These are phyloP conservation scores for Fusarium phyllophilum DNA, from an alignment of 2,329 filamentous ascomycete species.

Conservation along the genomic window DNA sequence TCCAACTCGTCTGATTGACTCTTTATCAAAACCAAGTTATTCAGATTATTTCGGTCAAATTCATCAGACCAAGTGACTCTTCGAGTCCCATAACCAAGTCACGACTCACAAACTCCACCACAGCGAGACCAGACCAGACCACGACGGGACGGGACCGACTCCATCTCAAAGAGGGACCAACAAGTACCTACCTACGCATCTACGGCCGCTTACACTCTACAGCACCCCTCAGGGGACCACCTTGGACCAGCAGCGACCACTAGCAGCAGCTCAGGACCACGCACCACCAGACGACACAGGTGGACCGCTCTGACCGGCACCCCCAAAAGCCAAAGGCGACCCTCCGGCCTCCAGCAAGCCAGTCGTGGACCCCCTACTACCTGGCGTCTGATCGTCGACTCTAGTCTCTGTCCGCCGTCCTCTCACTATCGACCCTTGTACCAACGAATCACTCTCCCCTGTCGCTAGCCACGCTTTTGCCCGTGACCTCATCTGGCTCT, in stretches of 20 bases:
- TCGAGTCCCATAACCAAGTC: conserved; percentile 33
- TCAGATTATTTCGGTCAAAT: conserved; percentile 9
- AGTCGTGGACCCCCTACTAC: conserved; percentile 37
- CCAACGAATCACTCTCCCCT: conserved; percentile 40
- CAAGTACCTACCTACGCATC: conserved; percentile 20
- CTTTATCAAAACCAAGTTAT: conserved; percentile 11
- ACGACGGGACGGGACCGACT: conserved; percentile 25
- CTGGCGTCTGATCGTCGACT: conserved; percentile 44
- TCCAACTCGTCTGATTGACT: conserved; percentile 18
- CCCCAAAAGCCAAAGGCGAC: conserved; percentile 37
- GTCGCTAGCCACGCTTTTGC: conserved; percentile 34
- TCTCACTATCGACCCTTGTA: conserved; percentile 28
- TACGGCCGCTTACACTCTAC: conserved; percentile 24
- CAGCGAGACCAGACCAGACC: conserved; percentile 14
- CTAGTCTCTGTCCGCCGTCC: conserved; percentile 31
- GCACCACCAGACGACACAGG: conserved; percentile 40
- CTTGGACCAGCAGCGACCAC: conserved; percentile 36
- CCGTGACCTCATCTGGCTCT: conserved; percentile 45
- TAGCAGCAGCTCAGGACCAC: conserved; percentile 34
- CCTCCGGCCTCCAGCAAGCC: conserved; percentile 17
- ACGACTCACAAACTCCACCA: conserved; percentile 30
- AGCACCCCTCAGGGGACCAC: conserved; percentile 39
- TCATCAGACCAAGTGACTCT: conserved; percentile 36
- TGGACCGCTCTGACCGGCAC: conserved; percentile 37
- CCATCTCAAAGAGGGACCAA: conserved; percentile 32